Evolutionary conservation across 2,329 filamentous ascomycete genomes (phyloP).

Genomic region (Trichoderma simmonsii): DNA sequence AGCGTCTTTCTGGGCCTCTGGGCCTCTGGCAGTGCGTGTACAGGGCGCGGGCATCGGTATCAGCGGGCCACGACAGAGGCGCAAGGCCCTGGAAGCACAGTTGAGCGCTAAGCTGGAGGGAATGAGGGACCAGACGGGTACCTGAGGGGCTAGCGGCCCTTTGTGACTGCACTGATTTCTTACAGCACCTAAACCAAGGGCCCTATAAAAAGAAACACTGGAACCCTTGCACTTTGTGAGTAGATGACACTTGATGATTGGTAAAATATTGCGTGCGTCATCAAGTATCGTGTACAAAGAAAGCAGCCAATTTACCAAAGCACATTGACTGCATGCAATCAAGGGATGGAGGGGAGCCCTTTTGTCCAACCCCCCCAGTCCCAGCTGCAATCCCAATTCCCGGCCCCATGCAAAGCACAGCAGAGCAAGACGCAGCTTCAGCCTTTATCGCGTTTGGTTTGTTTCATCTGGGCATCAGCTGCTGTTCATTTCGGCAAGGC

Average conservation of each 20-base stretch:
- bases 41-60: slow-evolving; percentile 10
- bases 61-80: slow-evolving; percentile 9
- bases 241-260: background rate
- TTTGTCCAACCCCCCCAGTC: background rate
- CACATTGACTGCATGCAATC: background rate
- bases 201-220: background rate
- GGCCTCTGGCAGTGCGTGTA: background rate
- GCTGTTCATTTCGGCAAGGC: slow-evolving; percentile 3
- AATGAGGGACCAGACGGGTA: background rate
- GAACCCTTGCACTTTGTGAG: background rate
- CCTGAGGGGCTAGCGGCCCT: slow-evolving; percentile 10
- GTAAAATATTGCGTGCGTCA: too few relatives aligned
- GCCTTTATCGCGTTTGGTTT: background rate
- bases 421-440: background rate
- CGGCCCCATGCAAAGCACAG: background rate
- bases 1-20: background rate
- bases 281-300: background rate
- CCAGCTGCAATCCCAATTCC: background rate
- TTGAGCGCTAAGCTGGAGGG: slow-evolving; percentile 1
- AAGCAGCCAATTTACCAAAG: background rate
- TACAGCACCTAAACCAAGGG: background rate
- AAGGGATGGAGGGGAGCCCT: background rate
- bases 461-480: background rate
- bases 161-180: background rate
- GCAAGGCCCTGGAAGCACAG: slow-evolving; percentile 13